A percentile compares a stretch with the other conserved stretches of the same genome.
These are phyloP conservation scores for Knoxia roxburghii DNA, from an alignment of 257 asterid genomes.

Conservation along the genomic window DNA sequence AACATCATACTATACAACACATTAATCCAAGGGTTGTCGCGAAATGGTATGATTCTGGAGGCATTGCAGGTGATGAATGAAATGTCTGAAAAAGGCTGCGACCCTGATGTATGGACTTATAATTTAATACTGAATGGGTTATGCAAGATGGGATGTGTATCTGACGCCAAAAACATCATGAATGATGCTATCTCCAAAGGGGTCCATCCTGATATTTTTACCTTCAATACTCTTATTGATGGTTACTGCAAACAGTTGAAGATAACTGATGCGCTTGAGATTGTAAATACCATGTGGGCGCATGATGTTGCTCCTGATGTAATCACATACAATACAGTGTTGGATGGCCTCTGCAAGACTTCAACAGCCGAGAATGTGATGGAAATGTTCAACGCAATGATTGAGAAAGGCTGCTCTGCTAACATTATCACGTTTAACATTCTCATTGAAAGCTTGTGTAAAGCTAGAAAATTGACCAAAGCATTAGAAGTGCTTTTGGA, in stretches of 20 bases:
- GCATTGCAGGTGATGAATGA: conserved; percentile 68
- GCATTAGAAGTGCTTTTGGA: conserved; percentile 68
- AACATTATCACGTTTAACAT: conserved; percentile 74
- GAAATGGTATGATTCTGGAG: conserved; percentile 57
- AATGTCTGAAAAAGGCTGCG: conserved; percentile 62
- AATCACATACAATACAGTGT: conserved; percentile 68
- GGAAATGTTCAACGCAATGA: conserved; percentile 67
- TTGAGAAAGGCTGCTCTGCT: conserved; percentile 68
- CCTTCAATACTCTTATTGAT: conserved; percentile 83
- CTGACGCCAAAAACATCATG: conserved; percentile 54
- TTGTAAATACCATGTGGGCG: conserved; percentile 69
- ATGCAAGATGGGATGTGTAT: conserved; percentile 79
- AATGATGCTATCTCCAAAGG: conserved; percentile 66
- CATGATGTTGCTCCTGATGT: conserved; percentile 66
- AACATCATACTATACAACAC: conserved; percentile 55
- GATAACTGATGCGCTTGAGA: conserved; percentile 58
- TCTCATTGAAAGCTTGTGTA: conserved; percentile 80
- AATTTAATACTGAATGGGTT: conserved; percentile 71
- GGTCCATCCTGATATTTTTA: conserved; percentile 68
- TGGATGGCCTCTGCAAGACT: conserved; percentile 83
- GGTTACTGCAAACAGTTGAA: conserved; percentile 82
- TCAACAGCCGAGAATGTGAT: conserved; percentile 58
- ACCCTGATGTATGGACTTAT: conserved; percentile 74
- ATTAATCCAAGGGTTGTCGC: conserved; percentile 67
- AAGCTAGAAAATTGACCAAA: conserved; percentile 39